Conservation (phyloP, 1,284 basidiomycete genomes). For the Rhodotorula sp. region DNA sequence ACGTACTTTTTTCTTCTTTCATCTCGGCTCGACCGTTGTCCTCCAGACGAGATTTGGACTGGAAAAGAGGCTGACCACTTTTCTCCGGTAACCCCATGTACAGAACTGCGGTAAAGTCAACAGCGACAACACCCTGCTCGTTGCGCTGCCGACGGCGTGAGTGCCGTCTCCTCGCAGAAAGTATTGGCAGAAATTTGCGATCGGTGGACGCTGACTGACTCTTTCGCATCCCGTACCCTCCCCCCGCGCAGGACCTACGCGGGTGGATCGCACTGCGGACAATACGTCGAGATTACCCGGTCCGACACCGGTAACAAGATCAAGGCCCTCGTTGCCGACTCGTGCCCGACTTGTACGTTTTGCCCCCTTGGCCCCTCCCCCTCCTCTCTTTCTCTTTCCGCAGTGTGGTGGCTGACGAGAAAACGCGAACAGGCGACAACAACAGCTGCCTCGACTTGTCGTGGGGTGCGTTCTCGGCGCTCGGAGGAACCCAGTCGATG, state of each 20-base stretch:
- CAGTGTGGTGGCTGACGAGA: too few relatives aligned
- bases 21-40: background rate
- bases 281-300: conserved; percentile 19
- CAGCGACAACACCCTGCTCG: conserved; percentile 20
- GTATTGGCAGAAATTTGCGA: too few relatives aligned
- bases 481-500: too few relatives aligned
- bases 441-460: conserved; percentile 8
- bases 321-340: conserved; percentile 20
- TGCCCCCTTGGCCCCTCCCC: too few relatives aligned
- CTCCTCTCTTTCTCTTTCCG: background rate
- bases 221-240: too few relatives aligned
- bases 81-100: too few relatives aligned
- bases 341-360: conserved; percentile 23
- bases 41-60: too few relatives aligned
- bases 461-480: too few relatives aligned
- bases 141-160: conserved; percentile 19
- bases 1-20: too few relatives aligned
- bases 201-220: background rate
- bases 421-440: background rate
- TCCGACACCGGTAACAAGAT: conserved; percentile 15
- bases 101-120: conserved; percentile 18
- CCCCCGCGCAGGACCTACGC: conserved; percentile 14
- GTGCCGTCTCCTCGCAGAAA: background rate
- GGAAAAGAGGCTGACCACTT: too few relatives aligned
- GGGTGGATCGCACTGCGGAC: conserved; percentile 19